Percentiles rank a stretch among this genome's conserved stretches.
phyloP scores from a whole-genome alignment of 1,284 basidiomycete genomes.

The Trichosporon ovoides region DNA sequence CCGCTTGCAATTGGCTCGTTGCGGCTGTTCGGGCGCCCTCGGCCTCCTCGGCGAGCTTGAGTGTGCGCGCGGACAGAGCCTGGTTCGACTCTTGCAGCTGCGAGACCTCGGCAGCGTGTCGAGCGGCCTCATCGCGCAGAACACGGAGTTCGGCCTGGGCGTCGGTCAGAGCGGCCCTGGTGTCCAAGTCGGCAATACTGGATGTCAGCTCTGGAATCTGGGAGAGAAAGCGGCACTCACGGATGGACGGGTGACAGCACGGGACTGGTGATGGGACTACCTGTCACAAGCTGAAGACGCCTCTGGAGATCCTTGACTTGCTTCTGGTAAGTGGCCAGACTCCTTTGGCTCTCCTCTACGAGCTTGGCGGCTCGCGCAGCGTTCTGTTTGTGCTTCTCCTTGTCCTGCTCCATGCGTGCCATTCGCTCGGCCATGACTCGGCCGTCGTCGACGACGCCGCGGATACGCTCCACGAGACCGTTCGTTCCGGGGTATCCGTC shows the following conservation, averaged over 20 bases:
- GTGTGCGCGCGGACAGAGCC: constrained; percentile 62
- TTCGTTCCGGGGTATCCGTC: constrained; percentile 53
- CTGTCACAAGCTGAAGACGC: neutral
- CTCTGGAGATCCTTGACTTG: constrained; percentile 12
- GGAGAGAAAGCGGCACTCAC: no score
- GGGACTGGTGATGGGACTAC: neutral
- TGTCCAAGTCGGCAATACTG: neutral
- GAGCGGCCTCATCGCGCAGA: constrained; percentile 52
- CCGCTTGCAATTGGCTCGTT: constrained; percentile 26
- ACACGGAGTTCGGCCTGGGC: constrained; percentile 3
- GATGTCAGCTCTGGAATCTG: no score
- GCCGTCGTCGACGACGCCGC: constrained; percentile 72
- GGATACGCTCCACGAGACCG: constrained; percentile 67
- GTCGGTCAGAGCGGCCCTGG: neutral
- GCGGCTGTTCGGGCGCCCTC: constrained; percentile 45
- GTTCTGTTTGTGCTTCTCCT: constrained; percentile 81
- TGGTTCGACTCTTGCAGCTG: constrained; percentile 73
- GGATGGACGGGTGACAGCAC: neutral
- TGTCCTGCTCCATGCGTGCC: constrained; percentile 73
- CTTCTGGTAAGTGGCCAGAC: constrained; percentile 78
- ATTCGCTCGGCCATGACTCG: constrained; percentile 72
- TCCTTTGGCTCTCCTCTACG: constrained; percentile 68
- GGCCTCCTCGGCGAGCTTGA: constrained; percentile 70
- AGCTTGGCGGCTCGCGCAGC: constrained; percentile 82
- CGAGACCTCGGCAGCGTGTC: no score